phyloP scores from a whole-genome alignment of 73 alveolate genomes.

The Paramecium sonneborni region DNA sequence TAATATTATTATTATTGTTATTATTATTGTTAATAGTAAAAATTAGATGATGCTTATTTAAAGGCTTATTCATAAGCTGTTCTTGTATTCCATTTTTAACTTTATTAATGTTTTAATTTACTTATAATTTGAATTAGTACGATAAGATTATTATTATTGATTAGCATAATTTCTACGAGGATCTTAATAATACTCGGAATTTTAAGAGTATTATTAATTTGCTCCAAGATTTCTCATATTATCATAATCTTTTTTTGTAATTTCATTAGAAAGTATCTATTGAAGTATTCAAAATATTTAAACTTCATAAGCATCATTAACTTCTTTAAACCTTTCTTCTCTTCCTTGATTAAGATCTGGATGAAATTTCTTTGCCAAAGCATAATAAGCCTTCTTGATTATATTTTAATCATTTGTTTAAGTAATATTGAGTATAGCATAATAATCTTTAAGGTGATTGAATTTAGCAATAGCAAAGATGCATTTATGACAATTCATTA shows the following conservation, averaged over 20 bases:
- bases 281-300: not conserved
- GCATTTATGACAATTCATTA: not conserved
- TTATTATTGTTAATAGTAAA: not conserved
- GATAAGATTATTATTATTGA: not conserved
- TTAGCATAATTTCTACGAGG: not conserved
- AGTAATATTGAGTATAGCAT: conserved; percentile 81
- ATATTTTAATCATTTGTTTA: conserved; percentile 74
- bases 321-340: conserved; percentile 62
- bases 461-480: not conserved
- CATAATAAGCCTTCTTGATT: conserved; percentile 59
- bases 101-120: not conserved
- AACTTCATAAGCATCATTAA: conserved; percentile 66
- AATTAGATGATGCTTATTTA: not conserved
- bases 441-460: conserved; percentile 74
- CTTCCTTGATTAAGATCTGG: conserved; percentile 62
- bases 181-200: not conserved
- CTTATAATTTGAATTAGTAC: not conserved
- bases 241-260: conserved; percentile 58
- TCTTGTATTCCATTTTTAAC: conserved; percentile 40
- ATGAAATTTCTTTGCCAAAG: conserved; percentile 63
- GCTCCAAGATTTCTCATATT: not conserved
- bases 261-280: conserved; percentile 50
- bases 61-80: conserved; percentile 29
- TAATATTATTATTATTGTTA: not conserved
- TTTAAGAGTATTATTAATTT: not conserved